Evolutionary conservation across 139 green algal genomes (phyloP), one percentile per base, ranked within the genome.

Genomic region (Dunaliella primolecta): DNA sequence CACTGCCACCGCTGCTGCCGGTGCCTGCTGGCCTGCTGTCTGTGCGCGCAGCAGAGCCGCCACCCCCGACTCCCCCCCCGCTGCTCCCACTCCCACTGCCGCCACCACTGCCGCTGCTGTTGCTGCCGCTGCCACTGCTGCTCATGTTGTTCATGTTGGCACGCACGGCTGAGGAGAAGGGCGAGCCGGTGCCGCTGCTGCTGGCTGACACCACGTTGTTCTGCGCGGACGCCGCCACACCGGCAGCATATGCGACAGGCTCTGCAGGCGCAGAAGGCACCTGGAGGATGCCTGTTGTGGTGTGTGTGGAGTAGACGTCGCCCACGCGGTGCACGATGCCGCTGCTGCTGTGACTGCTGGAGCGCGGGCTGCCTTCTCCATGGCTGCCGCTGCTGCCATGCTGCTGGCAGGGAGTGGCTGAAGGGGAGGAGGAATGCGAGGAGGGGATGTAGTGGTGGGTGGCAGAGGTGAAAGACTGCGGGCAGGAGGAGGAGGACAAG

Each of bases 181-280:
- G 21, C 7, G 75, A 80, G n/a, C 32, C 36, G n/a, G 75, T 2
- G 29, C n/a, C 75, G 46, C 46, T 64, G 46, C 46, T 64, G 29
- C 29, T 33, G n/a, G n/a, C n/a, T 11, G 75, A 80, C 75, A 80
- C 75, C 75, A 80, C 75, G 11, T 80, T 80, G 75, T 80, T 80
- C 2, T 64, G 46, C 46, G 46, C 46, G 46, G 7, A 25, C 46
- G 75, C 27, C 46, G 75, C 27, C 29, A 80, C 36, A 30, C n/a
- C 30, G 29, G n/a, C 75, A n/a, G 75, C 75, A 36, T 80, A 80
- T 11, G 75, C 75, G n/a, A 80, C 75, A 36, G 75, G 75, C 1
- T 32, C 75, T 21, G n/a, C 75, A 27, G 46, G 46, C 46, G 75
- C 24, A 30, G 33, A 32, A 36, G 75, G 75, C 75, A 80, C 75